phyloP scores from a whole-genome alignment of 257 asterid genomes.

The Salvia rosmarinus region DNA sequence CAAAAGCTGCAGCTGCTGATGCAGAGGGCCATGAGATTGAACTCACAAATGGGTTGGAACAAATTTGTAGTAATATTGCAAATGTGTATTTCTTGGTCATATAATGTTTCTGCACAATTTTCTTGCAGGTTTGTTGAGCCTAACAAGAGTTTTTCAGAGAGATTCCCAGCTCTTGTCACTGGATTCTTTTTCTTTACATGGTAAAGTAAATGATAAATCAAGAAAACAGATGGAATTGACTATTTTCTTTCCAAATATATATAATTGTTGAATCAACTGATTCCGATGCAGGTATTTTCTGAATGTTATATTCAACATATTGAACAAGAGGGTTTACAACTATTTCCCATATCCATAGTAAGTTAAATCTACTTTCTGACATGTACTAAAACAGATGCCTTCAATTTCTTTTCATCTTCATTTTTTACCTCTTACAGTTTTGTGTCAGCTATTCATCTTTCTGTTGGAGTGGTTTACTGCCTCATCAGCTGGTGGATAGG shows the following conservation, averaged over 20 bases:
- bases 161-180: conserved; percentile 65
- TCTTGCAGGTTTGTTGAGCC: conserved; percentile 43
- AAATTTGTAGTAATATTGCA: neutral
- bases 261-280: neutral
- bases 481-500: conserved; percentile 57
- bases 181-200: conserved; percentile 72
- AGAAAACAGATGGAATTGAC: neutral
- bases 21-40: conserved; percentile 51
- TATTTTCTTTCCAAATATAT: neutral
- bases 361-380: conserved; percentile 25
- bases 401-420: neutral
- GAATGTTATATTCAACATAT: conserved; percentile 66
- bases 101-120: neutral
- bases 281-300: conserved; percentile 57
- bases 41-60: conserved; percentile 42
- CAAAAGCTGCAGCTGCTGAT: conserved; percentile 61
- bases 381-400: neutral
- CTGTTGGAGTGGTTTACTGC: conserved; percentile 64
- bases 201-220: conserved; percentile 32
- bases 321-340: conserved; percentile 69
- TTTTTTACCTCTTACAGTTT: conserved; percentile 37
- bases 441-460: conserved; percentile 62
- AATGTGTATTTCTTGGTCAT: neutral
- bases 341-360: conserved; percentile 70
- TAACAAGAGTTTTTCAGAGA: conserved; percentile 49